A percentile compares a stretch with the other conserved stretches of the same genome.
Conservation (phyloP, 73 alveolate genomes). For the Stentor roeselii region DNA sequence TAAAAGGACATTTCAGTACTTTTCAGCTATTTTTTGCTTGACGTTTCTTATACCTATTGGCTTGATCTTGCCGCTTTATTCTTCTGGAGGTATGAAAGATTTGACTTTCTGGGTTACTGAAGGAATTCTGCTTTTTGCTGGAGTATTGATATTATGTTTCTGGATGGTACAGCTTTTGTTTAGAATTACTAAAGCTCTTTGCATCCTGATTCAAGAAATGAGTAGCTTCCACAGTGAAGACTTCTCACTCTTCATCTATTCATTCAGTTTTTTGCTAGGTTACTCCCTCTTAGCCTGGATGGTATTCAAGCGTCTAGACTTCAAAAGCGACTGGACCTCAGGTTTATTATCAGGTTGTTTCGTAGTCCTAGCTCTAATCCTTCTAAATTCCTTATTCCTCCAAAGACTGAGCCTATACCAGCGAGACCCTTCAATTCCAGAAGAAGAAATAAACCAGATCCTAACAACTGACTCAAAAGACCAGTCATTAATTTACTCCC, state of each 20-base stretch:
- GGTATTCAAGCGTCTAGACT: neutral
- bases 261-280: neutral
- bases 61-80: slow-evolving; percentile 1
- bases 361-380: neutral
- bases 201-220: neutral
- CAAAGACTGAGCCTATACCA: neutral
- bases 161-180: neutral
- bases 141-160: neutral
- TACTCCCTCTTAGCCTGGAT: neutral
- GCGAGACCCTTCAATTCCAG: neutral
- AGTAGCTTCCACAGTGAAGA: neutral
- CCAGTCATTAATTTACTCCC: neutral
- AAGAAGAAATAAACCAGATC: too few relatives aligned
- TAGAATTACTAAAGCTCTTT: neutral
- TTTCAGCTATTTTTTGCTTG: slow-evolving; percentile 10
- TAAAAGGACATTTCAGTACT: neutral
- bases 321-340: neutral
- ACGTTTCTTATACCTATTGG: neutral
- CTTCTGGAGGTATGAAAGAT: neutral
- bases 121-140: neutral
- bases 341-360: neutral
- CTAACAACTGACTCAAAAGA: neutral
- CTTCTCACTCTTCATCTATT: neutral
- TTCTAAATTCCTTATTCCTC: neutral
- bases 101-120: neutral